These are phyloP conservation scores for Suillus subaureus DNA, from an alignment of 768 basidiomycete species.

Conservation along the genomic window DNA sequence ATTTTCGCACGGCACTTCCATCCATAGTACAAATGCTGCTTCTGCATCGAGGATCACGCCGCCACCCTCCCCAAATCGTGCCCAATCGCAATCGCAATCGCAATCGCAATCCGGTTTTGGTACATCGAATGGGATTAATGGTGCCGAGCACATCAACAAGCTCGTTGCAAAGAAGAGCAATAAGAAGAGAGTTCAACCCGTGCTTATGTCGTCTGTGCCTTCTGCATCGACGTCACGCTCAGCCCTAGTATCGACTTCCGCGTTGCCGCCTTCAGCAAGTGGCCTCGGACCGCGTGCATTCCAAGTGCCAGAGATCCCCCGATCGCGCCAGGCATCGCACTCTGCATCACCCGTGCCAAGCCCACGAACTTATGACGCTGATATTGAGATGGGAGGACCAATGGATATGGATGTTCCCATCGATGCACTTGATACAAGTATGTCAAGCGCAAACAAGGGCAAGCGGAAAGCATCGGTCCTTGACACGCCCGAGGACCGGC, in stretches of 20 bases:
- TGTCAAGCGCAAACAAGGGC: conserved; percentile 36
- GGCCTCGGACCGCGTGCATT: conserved; percentile 1
- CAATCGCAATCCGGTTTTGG: conserved; percentile 47
- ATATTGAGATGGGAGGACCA: conserved; percentile 42
- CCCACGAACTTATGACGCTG: conserved; percentile 49
- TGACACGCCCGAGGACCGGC: conserved; percentile 43
- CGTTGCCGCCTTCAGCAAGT: neutral
- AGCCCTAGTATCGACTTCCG: conserved; percentile 8
- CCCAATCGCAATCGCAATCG: conserved; percentile 31
- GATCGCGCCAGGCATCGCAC: conserved; percentile 27
- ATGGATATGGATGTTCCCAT: conserved; percentile 60
- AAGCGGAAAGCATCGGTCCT: conserved; percentile 53
- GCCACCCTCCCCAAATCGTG: conserved; percentile 48
- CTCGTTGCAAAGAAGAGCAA: conserved; percentile 74
- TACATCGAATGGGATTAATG: conserved; percentile 33
- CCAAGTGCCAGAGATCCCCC: conserved; percentile 17
- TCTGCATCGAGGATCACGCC: conserved; percentile 42
- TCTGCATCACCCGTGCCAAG: conserved; percentile 50
- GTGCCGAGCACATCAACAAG: conserved; percentile 67
- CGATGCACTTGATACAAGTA: conserved; percentile 48
- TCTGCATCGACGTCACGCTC: conserved; percentile 31
- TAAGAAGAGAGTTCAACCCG: conserved; percentile 67
- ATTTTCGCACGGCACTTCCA: conserved; percentile 55
- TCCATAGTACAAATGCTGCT: conserved; percentile 22
- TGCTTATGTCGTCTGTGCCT: conserved; percentile 40